Conservation (phyloP, 352 stramenopile genomes). For the Globisporangium carolinianum region DNA sequence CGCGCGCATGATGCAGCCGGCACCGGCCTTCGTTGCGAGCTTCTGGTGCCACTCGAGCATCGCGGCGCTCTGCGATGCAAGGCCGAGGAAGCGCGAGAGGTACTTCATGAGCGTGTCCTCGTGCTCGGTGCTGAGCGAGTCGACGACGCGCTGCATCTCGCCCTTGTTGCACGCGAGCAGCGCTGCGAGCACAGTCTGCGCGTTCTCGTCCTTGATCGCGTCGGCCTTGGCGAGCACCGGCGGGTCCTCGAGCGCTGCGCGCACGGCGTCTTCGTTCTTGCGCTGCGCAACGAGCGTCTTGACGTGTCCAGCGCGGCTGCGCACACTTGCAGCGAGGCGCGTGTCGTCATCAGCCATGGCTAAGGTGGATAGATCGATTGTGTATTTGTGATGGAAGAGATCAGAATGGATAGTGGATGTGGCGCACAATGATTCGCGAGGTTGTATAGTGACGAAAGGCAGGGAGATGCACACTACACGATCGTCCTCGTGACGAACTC, state of each 20-base stretch:
- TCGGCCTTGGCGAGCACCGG: constrained; percentile 60
- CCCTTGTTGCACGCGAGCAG: constrained; percentile 83
- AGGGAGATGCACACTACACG: not conserved
- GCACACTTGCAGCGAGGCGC: constrained; percentile 42
- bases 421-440: not conserved
- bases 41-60: constrained; percentile 89
- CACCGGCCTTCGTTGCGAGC: constrained; percentile 75
- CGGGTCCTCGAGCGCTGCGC: constrained; percentile 62
- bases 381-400: not conserved
- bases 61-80: constrained; percentile 66
- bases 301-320: constrained; percentile 54
- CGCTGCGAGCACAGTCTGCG: constrained; percentile 67
- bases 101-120: constrained; percentile 89
- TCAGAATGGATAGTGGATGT: not conserved
- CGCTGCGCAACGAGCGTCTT: constrained; percentile 66
- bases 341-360: constrained; percentile 56
- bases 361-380: not conserved
- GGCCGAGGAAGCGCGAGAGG: constrained; percentile 70
- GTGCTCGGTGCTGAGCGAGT: constrained; percentile 53
- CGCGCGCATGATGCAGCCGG: constrained; percentile 82
- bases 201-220: constrained; percentile 64
- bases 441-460: not conserved
- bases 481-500: not conserved
- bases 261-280: constrained; percentile 78
- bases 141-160: constrained; percentile 79